Percentiles rank a stretch among this genome's conserved stretches.
Conservation (phyloP, 2,329 filamentous ascomycete species). For the Macrophomina pseudophaseolina region DNA sequence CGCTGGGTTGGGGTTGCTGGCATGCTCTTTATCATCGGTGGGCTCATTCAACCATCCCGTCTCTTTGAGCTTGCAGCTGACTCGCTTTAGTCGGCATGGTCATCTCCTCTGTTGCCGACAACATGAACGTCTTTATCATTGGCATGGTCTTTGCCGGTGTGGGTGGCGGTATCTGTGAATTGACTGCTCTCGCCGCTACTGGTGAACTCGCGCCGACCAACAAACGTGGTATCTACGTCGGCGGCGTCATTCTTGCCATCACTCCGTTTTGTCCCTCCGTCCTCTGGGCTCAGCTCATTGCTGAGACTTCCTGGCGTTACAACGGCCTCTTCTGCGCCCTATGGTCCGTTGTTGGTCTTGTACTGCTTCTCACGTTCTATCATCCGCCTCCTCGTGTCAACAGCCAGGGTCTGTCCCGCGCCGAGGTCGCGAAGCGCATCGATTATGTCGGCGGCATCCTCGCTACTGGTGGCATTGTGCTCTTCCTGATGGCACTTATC, state of each 20-base stretch:
- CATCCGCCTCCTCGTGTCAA: conserved; percentile 57
- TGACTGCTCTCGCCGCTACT: conserved; percentile 70
- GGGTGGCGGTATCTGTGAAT: conserved; percentile 70
- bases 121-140: conserved; percentile 40
- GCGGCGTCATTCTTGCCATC: conserved; percentile 65
- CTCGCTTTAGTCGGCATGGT: conserved; percentile 54
- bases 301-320: conserved; percentile 59
- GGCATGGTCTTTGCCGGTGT: conserved; percentile 62
- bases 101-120: conserved; percentile 56
- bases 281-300: conserved; percentile 65
- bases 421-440: conserved; percentile 36
- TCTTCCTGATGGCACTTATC: conserved; percentile 44
- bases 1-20: conserved; percentile 41
- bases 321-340: conserved; percentile 59
- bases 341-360: conserved; percentile 58
- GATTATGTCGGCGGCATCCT: conserved; percentile 41
- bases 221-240: conserved; percentile 68
- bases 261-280: conserved; percentile 67
- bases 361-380: conserved; percentile 56
- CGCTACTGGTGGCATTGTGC: conserved; percentile 38
- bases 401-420: conserved; percentile 40
- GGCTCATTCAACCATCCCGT: not conserved
- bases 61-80: conserved; percentile 40
- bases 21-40: conserved; percentile 28
- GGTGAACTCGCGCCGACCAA: conserved; percentile 70